Base-by-base conservation (phyloP, 2,329 filamentous ascomycete species). In the Claviceps sp. region DNA sequence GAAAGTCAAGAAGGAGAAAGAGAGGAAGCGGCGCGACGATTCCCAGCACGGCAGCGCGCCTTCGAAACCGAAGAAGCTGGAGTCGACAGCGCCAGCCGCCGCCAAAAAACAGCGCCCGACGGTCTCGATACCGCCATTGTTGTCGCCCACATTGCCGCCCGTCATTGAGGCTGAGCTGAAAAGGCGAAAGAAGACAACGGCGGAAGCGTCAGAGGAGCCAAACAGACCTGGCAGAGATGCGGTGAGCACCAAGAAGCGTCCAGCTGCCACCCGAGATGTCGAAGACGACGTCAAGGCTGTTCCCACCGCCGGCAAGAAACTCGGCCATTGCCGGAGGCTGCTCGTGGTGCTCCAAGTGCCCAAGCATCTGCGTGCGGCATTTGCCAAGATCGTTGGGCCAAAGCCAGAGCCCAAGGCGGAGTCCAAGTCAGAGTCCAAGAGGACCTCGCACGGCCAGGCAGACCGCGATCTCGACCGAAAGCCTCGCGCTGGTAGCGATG, bases 91-190 rank as follows among this genome's bases (percentile, higher is more conserved):
- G 9, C 55, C 61, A 0, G 58, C 59, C 3, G 8, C 58, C 2
- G 8, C 58, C 20, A 75, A 69, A 58, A 74, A 68, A 55, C 63
- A 67, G 20, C 70, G 61, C 48, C 61, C 66, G 1, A 61, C 67
- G 0, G 37, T 63, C 8, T 65, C 65, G 47, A 62, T 80, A 26
- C 78, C 77, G 0, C 65, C 71, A 0, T 65, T 81, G 6, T 65
- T 81, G 11, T 81, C 78, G 0, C 78, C 78, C 0, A 81, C 77
- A 0, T 61, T 81, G 6, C 78, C 78, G 1, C 66, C 74, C 0
- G 61, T 72, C 18, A 64, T 81, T 0, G 75, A 80, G 55, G 72
- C 62, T 3, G 66, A 66, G 52, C 52, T 68, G 37, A 61, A 54
- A 18, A 61, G 56, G 60, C 62, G 54, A 56, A 62, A 58, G 61